phyloP scores from a whole-genome alignment of 805 yeast species.

The Kluyveromyces lactis region DNA sequence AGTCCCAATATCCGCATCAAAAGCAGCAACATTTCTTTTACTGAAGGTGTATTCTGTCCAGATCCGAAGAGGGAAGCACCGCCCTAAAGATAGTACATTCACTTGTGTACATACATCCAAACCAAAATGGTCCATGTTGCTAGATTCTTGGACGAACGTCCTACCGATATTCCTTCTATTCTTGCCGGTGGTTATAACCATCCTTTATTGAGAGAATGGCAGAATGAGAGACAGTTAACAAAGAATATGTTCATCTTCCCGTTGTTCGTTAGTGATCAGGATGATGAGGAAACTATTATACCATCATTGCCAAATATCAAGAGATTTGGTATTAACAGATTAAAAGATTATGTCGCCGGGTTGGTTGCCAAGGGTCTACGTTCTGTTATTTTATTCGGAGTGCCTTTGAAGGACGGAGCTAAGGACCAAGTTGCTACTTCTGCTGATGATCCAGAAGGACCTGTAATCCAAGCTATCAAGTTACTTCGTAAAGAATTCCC shows the following conservation, averaged over 20 bases:
- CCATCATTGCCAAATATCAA: conserved; percentile 81
- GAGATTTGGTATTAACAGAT: conserved; percentile 74
- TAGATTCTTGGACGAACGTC: conserved; percentile 50
- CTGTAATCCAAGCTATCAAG: conserved; percentile 77
- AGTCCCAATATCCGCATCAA: neutral
- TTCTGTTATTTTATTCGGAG: conserved; percentile 88
- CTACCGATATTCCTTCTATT: conserved; percentile 61
- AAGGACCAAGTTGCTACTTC: conserved; percentile 80
- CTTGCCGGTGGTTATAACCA: conserved; percentile 93
- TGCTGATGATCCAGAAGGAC: conserved; percentile 95
- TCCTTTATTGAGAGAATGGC: conserved; percentile 87
- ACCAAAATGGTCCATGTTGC: conserved; percentile 49
- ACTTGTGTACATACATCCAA: too few relatives aligned
- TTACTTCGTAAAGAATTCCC: conserved; percentile 63
- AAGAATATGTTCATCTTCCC: conserved; percentile 93
- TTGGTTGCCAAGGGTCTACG: conserved; percentile 74
- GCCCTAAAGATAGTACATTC: neutral
- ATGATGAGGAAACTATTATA: conserved; percentile 70
- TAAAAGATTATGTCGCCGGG: conserved; percentile 60
- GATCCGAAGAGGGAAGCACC: too few relatives aligned
- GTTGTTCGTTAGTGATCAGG: conserved; percentile 70
- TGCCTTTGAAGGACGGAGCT: conserved; percentile 62
- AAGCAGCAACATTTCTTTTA: neutral
- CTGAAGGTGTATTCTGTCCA: too few relatives aligned
- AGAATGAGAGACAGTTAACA: conserved; percentile 69